Percentiles rank a stretch among this genome's conserved stretches.
These are phyloP conservation scores for Lachancea quebecensis DNA, from an alignment of 805 yeast genomes.

Conservation along the genomic window DNA sequence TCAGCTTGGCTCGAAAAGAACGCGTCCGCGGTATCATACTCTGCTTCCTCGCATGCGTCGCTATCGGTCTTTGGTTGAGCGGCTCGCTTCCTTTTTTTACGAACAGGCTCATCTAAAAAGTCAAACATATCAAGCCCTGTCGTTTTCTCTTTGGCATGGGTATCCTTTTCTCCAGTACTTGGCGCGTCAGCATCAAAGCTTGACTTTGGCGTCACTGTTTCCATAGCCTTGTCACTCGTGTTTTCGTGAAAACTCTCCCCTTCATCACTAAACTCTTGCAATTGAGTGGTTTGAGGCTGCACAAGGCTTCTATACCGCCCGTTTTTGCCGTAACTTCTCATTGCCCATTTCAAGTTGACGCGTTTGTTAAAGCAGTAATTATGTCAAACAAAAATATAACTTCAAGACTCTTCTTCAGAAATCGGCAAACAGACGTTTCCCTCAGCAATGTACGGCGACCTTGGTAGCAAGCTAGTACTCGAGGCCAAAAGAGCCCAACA, in stretches of 20 bases:
- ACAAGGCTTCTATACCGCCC: constrained; percentile 9
- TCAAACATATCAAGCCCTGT: constrained; percentile 20
- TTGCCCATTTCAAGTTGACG: not conserved
- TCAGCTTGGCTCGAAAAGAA: constrained; percentile 10
- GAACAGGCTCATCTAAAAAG: constrained; percentile 9
- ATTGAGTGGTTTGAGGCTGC: constrained; percentile 1
- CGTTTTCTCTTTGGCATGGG: not conserved
- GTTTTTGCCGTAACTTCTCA: constrained; percentile 20
- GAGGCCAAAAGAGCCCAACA: constrained; percentile 78
- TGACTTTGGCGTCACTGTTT: constrained; percentile 1
- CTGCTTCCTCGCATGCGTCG: constrained; percentile 1
- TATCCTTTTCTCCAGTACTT: not conserved
- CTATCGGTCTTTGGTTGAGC: not conserved
- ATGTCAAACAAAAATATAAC: not conserved
- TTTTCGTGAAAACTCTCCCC: constrained; percentile 5
- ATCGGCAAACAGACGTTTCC: no score
- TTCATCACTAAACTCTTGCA: constrained; percentile 18
- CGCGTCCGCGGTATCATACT: not conserved
- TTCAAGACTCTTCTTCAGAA: no score
- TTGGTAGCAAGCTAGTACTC: constrained; percentile 70
- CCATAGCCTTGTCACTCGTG: constrained; percentile 1
- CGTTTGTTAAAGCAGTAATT: not conserved
- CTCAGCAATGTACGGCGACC: constrained; percentile 74
- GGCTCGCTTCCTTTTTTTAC: constrained; percentile 15
- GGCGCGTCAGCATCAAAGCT: not conserved